Evolutionary conservation across 306 rosid genomes (phyloP).

Genomic region (Hippophae gyantsensis): DNA sequence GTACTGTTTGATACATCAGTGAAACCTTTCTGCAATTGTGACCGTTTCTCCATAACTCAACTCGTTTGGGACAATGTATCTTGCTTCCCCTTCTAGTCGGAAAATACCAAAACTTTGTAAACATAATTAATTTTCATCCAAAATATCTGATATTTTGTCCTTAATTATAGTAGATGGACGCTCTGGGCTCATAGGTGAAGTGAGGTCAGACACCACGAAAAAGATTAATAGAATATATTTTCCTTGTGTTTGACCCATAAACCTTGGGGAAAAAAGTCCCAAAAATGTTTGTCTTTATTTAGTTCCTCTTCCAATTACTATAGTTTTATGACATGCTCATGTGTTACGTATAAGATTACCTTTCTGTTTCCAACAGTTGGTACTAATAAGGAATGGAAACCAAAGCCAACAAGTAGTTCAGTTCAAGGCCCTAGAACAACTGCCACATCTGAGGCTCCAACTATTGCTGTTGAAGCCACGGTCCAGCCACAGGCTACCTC

Average conservation of each 20-base stretch:
- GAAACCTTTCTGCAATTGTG: no score
- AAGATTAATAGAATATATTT: not conserved
- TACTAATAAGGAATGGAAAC: constrained; percentile 97
- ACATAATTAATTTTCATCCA: no score
- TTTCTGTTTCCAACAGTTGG: constrained; percentile 54
- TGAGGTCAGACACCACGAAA: not conserved
- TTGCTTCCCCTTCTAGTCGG: no score
- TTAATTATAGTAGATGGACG: no score
- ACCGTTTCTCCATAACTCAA: no score
- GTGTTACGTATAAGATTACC: constrained; percentile 14
- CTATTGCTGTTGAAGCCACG: constrained; percentile 31
- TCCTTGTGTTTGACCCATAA: not conserved
- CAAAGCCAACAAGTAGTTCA: constrained; percentile 47
- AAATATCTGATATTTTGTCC: not conserved
- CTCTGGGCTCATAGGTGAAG: not conserved
- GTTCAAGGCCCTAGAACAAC: constrained; percentile 40
- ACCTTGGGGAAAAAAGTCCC: not conserved
- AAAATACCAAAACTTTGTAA: no score
- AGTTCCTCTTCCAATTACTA: not conserved
- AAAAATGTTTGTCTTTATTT: not conserved
- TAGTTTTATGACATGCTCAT: constrained; percentile 21
- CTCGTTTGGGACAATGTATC: no score
- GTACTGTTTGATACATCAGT: no score
- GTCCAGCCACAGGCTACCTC: constrained; percentile 38
- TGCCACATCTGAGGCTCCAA: constrained; percentile 41